A percentile compares a stretch with the other conserved stretches of the same genome.
phyloP scores from a whole-genome alignment of 139 green algal species.

The Chlamydomonas schloesseri region DNA sequence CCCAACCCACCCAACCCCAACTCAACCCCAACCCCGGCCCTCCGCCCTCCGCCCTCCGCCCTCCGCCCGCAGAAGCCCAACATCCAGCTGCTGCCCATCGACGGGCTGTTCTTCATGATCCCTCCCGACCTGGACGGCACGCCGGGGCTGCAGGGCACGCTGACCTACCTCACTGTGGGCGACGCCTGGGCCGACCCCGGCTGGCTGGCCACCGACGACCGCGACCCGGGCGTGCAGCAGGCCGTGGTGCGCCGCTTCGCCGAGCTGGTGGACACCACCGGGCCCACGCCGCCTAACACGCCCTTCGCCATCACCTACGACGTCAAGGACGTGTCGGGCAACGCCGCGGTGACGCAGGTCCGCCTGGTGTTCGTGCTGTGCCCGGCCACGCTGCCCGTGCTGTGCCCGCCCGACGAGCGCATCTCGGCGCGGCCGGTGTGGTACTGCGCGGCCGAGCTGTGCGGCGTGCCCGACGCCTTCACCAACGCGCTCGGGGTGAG shows the following conservation, averaged over 20 bases:
- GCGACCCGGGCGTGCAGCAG: background rate
- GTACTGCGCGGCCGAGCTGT: slow-evolving; percentile 26
- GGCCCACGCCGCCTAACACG: slow-evolving; percentile 32
- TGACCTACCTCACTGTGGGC: slow-evolving; percentile 42
- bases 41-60: background rate
- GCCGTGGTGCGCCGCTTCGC: background rate
- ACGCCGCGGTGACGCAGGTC: slow-evolving; percentile 37
- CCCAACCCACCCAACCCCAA: background rate
- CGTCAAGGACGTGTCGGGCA: slow-evolving; percentile 52
- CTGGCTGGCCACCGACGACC: slow-evolving; percentile 43
- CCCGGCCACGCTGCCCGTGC: background rate
- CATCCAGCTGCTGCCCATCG: slow-evolving; percentile 29
- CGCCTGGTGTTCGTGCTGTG: slow-evolving; percentile 59
- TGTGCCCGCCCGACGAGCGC: slow-evolving; percentile 26
- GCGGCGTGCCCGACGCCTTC: slow-evolving; percentile 29
- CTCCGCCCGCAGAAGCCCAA: slow-evolving; percentile 14
- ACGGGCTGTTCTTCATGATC: slow-evolving; percentile 20
- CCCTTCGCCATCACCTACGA: slow-evolving; percentile 60
- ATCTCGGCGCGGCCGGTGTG: slow-evolving; percentile 14
- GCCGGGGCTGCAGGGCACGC: slow-evolving; percentile 25
- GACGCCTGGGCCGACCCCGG: slow-evolving; percentile 32
- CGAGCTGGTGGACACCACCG: slow-evolving; percentile 44
- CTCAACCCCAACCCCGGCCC: background rate
- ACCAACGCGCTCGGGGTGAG: background rate
- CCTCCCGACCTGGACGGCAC: background rate